Percentiles rank a stretch among this genome's conserved stretches.
Evolutionary conservation across 2,329 filamentous ascomycete species (phyloP).

Genomic region (Thelonectria olida): DNA sequence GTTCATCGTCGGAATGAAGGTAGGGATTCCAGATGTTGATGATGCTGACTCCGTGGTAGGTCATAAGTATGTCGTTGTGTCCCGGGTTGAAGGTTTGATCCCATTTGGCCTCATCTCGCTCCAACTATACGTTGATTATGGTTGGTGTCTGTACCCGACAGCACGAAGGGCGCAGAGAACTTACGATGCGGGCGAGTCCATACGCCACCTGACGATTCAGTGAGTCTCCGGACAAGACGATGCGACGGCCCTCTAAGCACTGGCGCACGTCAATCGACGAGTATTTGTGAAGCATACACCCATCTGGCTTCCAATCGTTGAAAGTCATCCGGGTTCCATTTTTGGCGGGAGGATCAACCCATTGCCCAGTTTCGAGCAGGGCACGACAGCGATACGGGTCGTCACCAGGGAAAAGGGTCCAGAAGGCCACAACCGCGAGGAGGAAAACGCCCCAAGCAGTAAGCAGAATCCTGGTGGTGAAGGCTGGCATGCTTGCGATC

Average conservation of each 20-base stretch:
- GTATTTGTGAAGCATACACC: conserved; percentile 67
- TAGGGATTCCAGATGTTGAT: conserved; percentile 5
- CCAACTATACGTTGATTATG: not conserved
- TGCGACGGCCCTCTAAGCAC: conserved; percentile 60
- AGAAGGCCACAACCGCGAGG: conserved; percentile 5
- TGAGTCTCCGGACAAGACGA: conserved; percentile 68
- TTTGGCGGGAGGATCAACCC: conserved; percentile 49
- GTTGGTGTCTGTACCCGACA: not conserved
- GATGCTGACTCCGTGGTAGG: conserved; percentile 4
- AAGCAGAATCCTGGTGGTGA: conserved; percentile 1
- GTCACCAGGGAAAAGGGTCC: not conserved
- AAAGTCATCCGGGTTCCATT: conserved; percentile 44
- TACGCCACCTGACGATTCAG: conserved; percentile 67
- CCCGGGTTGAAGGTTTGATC: not conserved
- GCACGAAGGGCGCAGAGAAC: not conserved
- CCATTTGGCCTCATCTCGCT: not conserved
- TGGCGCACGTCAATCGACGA: conserved; percentile 55
- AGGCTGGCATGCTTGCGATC: too few species aligned
- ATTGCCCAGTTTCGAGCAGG: conserved; percentile 59
- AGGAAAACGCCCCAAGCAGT: not conserved
- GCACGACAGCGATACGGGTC: conserved; percentile 64
- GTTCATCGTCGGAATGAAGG: not conserved
- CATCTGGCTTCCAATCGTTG: conserved; percentile 64
- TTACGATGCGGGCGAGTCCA: conserved; percentile 14
- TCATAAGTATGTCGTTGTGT: not conserved